These are phyloP conservation scores for Triticum turgidum DNA, from an alignment of 176 grass and related monocot species.

Conservation along the genomic window DNA sequence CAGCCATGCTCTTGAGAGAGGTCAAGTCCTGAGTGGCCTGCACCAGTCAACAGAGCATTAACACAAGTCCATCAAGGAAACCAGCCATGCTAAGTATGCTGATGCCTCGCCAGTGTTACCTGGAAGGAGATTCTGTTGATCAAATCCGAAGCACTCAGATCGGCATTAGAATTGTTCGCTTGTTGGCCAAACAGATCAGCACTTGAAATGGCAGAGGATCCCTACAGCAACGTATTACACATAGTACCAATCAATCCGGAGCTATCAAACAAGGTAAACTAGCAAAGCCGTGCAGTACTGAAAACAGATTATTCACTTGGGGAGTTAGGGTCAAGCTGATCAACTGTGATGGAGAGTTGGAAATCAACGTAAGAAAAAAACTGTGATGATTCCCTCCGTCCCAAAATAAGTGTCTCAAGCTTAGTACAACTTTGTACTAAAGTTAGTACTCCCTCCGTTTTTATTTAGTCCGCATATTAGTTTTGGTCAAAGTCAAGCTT, in stretches of 20 bases:
- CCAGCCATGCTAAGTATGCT: not conserved
- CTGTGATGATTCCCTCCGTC: too few relatives aligned
- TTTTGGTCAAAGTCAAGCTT: too few relatives aligned
- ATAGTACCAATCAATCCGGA: not conserved
- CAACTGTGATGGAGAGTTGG: too few relatives aligned
- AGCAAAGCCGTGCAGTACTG: not conserved
- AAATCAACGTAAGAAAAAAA: too few relatives aligned
- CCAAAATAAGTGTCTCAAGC: too few relatives aligned
- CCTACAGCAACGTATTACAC: constrained; percentile 34
- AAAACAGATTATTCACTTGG: not conserved
- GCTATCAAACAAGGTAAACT: not conserved
- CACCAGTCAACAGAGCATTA: constrained; percentile 14
- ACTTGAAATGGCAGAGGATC: constrained; percentile 89
- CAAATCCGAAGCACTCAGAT: constrained; percentile 73
- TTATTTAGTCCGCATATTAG: too few relatives aligned
- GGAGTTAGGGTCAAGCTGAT: not conserved
- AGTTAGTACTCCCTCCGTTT: too few relatives aligned
- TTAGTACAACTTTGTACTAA: too few relatives aligned
- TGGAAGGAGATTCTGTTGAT: constrained; percentile 91
- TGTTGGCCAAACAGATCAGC: constrained; percentile 81
- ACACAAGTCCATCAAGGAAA: not conserved
- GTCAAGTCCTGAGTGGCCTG: constrained; percentile 93
- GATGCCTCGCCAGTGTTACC: constrained; percentile 37
- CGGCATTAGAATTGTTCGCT: constrained; percentile 41
- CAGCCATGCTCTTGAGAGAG: constrained; percentile 89